phyloP scores from a whole-genome alignment of 768 basidiomycete species.

The Boletellus ananas region DNA sequence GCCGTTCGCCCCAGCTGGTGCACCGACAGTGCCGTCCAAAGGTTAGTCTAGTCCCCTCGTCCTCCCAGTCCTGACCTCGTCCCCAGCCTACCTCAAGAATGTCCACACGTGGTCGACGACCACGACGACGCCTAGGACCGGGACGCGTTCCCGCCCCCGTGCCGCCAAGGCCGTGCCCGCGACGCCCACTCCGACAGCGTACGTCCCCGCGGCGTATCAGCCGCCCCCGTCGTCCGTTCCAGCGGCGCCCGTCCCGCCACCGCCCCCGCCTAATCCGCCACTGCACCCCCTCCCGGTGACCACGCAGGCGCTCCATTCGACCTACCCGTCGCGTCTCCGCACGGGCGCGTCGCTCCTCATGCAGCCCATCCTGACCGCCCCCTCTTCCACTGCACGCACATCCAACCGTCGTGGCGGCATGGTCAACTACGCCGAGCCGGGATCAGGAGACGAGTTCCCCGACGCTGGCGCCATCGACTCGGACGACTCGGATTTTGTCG shows the following conservation, averaged over 20 bases:
- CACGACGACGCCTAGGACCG: conserved; percentile 43
- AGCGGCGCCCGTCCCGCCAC: conserved; percentile 23
- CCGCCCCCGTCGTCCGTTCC: conserved; percentile 32
- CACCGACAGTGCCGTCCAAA: conserved; percentile 28
- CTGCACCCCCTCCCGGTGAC: conserved; percentile 55
- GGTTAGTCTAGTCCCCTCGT: conserved; percentile 13
- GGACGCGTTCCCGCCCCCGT: conserved; percentile 40
- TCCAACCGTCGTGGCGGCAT: conserved; percentile 60
- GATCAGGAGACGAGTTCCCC: conserved; percentile 75
- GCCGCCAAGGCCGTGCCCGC: conserved; percentile 39
- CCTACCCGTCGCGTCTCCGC: conserved; percentile 85
- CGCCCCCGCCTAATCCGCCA: conserved; percentile 45
- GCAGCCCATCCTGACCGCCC: conserved; percentile 67
- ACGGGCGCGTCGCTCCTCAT: conserved; percentile 88
- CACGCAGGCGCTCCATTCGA: conserved; percentile 71
- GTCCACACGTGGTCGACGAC: conserved; percentile 66
- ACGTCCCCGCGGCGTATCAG: conserved; percentile 38
- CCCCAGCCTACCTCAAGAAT: conserved; percentile 61
- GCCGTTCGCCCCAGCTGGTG: conserved; percentile 29
- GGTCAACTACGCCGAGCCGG: conserved; percentile 86
- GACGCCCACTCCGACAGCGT: conserved; percentile 31
- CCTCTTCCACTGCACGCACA: conserved; percentile 42
- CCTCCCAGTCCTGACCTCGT: conserved; percentile 14
- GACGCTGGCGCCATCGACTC: conserved; percentile 81
- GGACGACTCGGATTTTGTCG: conserved; percentile 79